phyloP scores from a whole-genome alignment of 2,329 filamentous ascomycete species.

The Samsoniella hepiali region DNA sequence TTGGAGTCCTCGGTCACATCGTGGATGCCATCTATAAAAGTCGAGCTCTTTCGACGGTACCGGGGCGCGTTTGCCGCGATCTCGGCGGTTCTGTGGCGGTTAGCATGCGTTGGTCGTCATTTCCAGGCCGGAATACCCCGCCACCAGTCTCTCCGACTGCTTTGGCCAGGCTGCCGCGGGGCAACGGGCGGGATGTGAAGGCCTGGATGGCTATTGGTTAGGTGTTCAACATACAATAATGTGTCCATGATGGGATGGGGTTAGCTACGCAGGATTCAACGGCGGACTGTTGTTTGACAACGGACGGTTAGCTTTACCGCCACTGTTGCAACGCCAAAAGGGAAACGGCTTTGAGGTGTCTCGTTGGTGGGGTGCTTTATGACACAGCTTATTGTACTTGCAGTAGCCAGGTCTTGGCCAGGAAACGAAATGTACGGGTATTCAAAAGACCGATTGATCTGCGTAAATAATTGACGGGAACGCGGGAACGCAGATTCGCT shows the following conservation, averaged over 20 bases:
- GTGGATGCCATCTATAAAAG: slow-evolving; percentile 95
- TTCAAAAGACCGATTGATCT: background rate
- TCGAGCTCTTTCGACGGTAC: slow-evolving; percentile 89
- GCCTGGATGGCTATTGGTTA: background rate
- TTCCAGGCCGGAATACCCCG: slow-evolving; percentile 6
- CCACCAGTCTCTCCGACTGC: slow-evolving; percentile 12
- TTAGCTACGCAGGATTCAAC: background rate
- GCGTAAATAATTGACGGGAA: background rate
- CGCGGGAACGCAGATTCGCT: too few relatives aligned
- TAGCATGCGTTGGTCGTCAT: slow-evolving; percentile 25
- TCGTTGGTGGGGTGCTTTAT: slow-evolving; percentile 12
- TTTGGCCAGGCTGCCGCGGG: background rate
- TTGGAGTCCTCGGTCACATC: slow-evolving; percentile 78
- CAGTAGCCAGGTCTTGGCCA: background rate
- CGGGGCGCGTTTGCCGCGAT: slow-evolving; percentile 86
- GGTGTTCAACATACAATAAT: slow-evolving; percentile 28
- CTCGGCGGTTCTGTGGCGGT: slow-evolving; percentile 70
- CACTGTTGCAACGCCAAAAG: background rate
- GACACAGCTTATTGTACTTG: slow-evolving; percentile 9
- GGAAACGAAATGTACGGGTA: background rate
- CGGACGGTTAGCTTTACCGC: background rate
- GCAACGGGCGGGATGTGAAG: background rate
- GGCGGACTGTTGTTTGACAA: background rate
- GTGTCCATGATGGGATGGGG: slow-evolving; percentile 28
- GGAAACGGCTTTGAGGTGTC: background rate